A percentile compares a stretch with the other conserved stretches of the same genome.
phyloP scores from a whole-genome alignment of 257 asterid species.

The Penstemon newberryi region DNA sequence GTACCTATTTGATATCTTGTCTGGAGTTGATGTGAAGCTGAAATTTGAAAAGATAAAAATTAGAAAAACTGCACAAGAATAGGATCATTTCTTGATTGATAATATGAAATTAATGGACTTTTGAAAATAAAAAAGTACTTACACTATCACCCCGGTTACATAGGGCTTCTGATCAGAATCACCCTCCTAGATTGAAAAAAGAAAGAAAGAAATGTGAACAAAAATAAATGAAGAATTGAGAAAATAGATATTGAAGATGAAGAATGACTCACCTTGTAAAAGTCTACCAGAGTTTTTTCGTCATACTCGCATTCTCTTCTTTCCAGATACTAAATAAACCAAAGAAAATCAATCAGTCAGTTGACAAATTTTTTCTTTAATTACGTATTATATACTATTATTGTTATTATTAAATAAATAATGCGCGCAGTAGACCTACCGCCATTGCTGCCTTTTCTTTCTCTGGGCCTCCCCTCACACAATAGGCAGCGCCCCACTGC shows the following conservation, averaged over 20 bases:
- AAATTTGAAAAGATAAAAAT: not conserved
- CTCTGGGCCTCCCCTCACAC: slow-evolving; percentile 81
- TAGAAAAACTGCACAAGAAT: not conserved
- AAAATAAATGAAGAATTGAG: not conserved
- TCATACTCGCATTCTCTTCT: slow-evolving; percentile 94
- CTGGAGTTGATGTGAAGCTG: slow-evolving; percentile 66
- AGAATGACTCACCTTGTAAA: slow-evolving; percentile 52
- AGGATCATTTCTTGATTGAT: not conserved
- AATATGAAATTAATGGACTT: not conserved
- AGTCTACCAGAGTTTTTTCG: slow-evolving; percentile 65
- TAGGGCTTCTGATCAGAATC: slow-evolving; percentile 37
- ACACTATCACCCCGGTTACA: slow-evolving; percentile 55
- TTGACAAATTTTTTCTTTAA: not conserved
- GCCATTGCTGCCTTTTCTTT: slow-evolving; percentile 79
- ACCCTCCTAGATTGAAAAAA: slow-evolving; percentile 39
- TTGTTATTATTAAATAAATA: not conserved
- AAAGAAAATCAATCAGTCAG: not conserved
- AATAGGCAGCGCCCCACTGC: slow-evolving; percentile 97
- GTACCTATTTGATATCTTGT: slow-evolving; percentile 50
- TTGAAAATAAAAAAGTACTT: slow-evolving; percentile 19
- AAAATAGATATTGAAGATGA: not conserved
- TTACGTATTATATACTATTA: not conserved
- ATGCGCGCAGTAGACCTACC: slow-evolving; percentile 36
- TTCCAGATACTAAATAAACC: slow-evolving; percentile 60
- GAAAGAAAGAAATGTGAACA: not conserved